These are phyloP conservation scores for Kodamaea derodonti DNA, from an alignment of 1,139 yeast species.

Conservation along the genomic window DNA sequence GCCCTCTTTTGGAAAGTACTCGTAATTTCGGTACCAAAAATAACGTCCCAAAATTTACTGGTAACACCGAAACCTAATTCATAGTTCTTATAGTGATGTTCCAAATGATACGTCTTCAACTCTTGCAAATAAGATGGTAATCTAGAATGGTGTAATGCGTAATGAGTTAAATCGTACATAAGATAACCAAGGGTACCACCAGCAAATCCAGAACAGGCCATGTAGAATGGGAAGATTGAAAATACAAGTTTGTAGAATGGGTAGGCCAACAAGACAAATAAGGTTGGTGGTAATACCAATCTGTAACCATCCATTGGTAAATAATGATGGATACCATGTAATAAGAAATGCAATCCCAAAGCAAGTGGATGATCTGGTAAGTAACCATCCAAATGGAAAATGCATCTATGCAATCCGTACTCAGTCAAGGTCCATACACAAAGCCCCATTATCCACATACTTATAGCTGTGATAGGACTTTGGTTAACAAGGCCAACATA, in stretches of 20 bases:
- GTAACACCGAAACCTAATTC: conserved; percentile 97
- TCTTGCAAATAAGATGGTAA: conserved; percentile 75
- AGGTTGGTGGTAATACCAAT: conserved; percentile 93
- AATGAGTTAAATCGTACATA: conserved; percentile 84
- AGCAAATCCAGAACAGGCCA: conserved; percentile 64
- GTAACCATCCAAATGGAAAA: conserved; percentile 85
- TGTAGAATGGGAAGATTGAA: conserved; percentile 37
- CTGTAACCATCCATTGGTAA: conserved; percentile 94
- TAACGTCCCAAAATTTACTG: conserved; percentile 86
- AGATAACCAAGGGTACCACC: conserved; percentile 96
- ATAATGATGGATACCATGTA: conserved; percentile 96
- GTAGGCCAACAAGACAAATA: conserved; percentile 49
- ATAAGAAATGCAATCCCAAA: conserved; percentile 77
- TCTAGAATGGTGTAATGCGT: conserved; percentile 77
- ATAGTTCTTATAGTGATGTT: conserved; percentile 95
- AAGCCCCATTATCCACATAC: conserved; percentile 59
- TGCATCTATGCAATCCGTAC: conserved; percentile 80
- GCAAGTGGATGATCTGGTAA: conserved; percentile 78
- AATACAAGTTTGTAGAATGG: conserved; percentile 43
- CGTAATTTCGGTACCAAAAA: conserved; percentile 68
- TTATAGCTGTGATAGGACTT: conserved; percentile 31
- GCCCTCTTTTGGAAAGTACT: conserved; percentile 31
- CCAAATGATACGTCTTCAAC: conserved; percentile 85
- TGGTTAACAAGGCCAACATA: conserved; percentile 39
- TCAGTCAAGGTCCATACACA: conserved; percentile 92